phyloP scores from a whole-genome alignment of 768 basidiomycete genomes.

The Tephrocybe rancida region DNA sequence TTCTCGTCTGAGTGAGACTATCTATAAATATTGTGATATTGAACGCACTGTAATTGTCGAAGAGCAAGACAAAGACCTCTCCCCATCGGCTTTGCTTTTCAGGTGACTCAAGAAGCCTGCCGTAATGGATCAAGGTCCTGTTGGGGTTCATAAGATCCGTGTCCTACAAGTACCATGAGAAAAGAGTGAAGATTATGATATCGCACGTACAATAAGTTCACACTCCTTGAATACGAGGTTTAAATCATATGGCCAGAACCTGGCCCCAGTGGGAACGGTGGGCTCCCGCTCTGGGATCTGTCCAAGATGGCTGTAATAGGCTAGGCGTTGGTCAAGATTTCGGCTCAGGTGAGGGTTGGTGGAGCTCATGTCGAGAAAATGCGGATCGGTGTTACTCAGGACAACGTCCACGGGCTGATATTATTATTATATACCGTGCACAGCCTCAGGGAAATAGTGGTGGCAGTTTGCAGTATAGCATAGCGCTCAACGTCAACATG shows the following conservation, averaged over 20 bases:
- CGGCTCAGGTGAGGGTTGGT: no score
- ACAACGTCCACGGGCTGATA: no score
- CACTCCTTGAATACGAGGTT: slow-evolving; percentile 79
- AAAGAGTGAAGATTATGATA: not conserved
- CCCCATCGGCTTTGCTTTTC: slow-evolving; percentile 91
- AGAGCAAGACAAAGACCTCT: slow-evolving; percentile 86
- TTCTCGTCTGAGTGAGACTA: slow-evolving; percentile 13
- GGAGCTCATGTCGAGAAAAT: no score
- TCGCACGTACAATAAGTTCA: slow-evolving; percentile 56
- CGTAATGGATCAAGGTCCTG: slow-evolving; percentile 81
- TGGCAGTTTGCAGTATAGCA: no score
- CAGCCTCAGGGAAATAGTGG: no score
- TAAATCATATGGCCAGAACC: slow-evolving; percentile 82
- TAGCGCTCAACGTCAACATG: no score
- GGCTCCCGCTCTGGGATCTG: no score
- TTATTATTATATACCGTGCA: no score
- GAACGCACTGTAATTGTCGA: slow-evolving; percentile 88
- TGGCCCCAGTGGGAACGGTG: slow-evolving; percentile 83
- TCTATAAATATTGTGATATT: not conserved
- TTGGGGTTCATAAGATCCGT: slow-evolving; percentile 87
- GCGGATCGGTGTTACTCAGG: no score
- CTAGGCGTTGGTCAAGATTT: no score
- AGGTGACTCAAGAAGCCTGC: slow-evolving; percentile 82
- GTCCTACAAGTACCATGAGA: slow-evolving; percentile 44
- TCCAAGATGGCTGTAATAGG: no score